phyloP scores from a whole-genome alignment of 306 rosid species.

The Cyamopsis tetragonoloba region DNA sequence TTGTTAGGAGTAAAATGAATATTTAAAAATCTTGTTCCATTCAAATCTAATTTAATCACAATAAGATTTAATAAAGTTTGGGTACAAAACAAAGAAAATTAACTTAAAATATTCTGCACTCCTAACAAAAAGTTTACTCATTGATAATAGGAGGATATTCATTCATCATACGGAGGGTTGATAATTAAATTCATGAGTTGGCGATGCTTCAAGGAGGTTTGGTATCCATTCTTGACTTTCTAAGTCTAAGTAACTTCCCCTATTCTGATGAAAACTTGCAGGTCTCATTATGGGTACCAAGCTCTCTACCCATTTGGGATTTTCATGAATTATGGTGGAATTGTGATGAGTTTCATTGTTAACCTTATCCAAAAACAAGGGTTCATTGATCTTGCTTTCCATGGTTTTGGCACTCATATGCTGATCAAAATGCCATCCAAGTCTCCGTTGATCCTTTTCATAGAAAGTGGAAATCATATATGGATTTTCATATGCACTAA shows the following conservation, averaged over 20 bases:
- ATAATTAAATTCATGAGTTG: not conserved
- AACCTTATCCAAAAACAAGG: constrained; percentile 15
- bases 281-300: not conserved
- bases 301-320: constrained; percentile 12
- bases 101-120: no score
- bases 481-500: constrained; percentile 18
- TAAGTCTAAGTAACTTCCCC: not conserved
- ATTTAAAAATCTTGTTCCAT: no score
- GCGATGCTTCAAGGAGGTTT: constrained; percentile 3
- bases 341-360: not conserved
- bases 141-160: no score
- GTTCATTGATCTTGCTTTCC: not conserved
- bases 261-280: constrained; percentile 8
- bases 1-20: no score
- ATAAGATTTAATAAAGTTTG: no score
- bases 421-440: constrained; percentile 20
- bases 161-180: constrained; percentile 13
- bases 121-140: no score
- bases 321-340: not conserved
- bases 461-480: constrained; percentile 20
- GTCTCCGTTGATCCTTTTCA: constrained; percentile 20
- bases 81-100: no score
- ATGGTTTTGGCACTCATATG: not conserved
- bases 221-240: constrained; percentile 25
- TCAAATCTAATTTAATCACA: no score